Evolutionary conservation across 257 asterid species (phyloP), one percentile per base, ranked within the genome.

Genomic region (Vinca minor): DNA sequence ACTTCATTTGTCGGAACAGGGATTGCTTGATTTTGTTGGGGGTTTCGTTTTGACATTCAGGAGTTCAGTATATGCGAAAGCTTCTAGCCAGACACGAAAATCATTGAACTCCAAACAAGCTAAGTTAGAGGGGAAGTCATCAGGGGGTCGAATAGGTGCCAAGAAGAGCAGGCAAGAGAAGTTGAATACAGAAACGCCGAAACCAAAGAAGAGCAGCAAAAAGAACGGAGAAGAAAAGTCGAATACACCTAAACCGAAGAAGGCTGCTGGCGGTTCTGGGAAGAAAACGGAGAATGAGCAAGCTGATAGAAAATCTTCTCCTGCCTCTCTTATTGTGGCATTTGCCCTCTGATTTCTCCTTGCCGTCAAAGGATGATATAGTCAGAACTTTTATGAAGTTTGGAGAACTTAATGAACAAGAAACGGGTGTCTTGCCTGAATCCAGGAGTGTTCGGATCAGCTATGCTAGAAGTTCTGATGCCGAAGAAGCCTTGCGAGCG

Each of bases 301-400:
- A 13, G 53, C 21, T 7, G 69, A 77, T 25, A 53, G 60, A 55
- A 71, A 70, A 32, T 39, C 78, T 60, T 53, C 60, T 4, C 57
- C 65, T 17, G 70, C 78, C 0, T 36, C 76, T 71, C 84, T 83
- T 46, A 29, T 72, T 44, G 53, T 89, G 62, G 35, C 78, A 23
- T 87, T 89, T 75, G 8, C 77, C 2, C 70, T 83, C n/a, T 48
- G 87, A 62, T 46, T 64, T 67, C 64, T 66, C 79, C 34, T 59
- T 89, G 74, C 95, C 96, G 45, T 73, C 89, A 13, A 84, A 77
- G 78, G 80, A 83, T 58, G 87, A 83, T 15, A 64, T 83, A 54
- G 26, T 80, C 54, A 62, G 29, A 55, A 65, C 50, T 44, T 86
- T 73, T 61, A 67, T 73, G 65, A 76, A 77, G 73, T 89, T 74